phyloP scores from a whole-genome alignment of 371 early-diverging fungal species.

The Haplosporangium sp. region DNA sequence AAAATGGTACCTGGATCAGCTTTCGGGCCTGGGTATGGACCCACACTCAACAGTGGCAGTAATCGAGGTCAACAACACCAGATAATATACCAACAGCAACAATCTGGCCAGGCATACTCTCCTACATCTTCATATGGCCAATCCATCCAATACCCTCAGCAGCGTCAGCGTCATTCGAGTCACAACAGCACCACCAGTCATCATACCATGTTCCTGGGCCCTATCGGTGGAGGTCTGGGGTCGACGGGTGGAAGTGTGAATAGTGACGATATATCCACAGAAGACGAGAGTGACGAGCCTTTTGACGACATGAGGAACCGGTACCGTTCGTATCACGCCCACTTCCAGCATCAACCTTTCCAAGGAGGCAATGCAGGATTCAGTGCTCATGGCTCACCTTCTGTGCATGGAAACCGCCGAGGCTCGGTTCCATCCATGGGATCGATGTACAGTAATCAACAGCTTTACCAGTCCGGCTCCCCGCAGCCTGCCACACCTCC shows the following conservation, averaged over 20 bases:
- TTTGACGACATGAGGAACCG: conserved; percentile 40
- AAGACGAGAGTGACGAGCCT: conserved; percentile 49
- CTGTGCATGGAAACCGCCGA: conserved; percentile 20
- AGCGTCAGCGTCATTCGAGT: conserved; percentile 49
- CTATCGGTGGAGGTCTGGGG: conserved; percentile 37
- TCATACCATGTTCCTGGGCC: conserved; percentile 50
- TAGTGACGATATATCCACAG: conserved; percentile 47
- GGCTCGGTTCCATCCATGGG: conserved; percentile 49
- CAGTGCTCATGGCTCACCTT: conserved; percentile 3
- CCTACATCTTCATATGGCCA: conserved; percentile 12
- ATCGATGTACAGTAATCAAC: conserved; percentile 44
- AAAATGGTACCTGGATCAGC: conserved; percentile 28
- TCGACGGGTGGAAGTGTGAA: conserved; percentile 41
- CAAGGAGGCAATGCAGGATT: conserved; percentile 11
- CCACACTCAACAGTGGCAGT: conserved; percentile 39
- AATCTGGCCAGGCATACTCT: conserved; percentile 15
- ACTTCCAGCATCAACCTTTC: conserved; percentile 9
- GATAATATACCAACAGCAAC: conserved; percentile 39
- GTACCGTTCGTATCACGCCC: conserved; percentile 21
- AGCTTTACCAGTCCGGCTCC: conserved; percentile 17
- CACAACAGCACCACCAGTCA: conserved; percentile 42
- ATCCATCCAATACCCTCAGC: conserved; percentile 34
- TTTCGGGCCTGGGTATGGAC: conserved; percentile 50
- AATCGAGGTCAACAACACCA: conserved; percentile 23
- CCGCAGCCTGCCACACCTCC: conserved; percentile 27